Percentiles rank a stretch among this genome's conserved stretches.
Conservation (phyloP, 768 basidiomycete genomes). For the Myochromella boudieri region DNA sequence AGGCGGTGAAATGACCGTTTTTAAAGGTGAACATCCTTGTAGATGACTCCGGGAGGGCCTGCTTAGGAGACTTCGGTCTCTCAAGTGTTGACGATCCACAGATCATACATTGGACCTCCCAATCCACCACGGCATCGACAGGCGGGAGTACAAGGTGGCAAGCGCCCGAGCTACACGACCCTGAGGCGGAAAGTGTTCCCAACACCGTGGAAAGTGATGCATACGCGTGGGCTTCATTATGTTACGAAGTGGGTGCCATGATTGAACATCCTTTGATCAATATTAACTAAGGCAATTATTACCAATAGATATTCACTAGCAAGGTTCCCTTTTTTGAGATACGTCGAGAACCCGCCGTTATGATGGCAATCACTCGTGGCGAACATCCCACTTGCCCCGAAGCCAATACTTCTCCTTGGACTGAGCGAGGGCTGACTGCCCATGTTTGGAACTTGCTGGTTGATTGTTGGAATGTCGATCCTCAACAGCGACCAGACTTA, state of each 20-base stretch:
- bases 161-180: slow-evolving; percentile 13
- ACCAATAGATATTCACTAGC: slow-evolving; percentile 9
- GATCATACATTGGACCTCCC: slow-evolving; percentile 15
- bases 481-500: slow-evolving; percentile 7
- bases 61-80: slow-evolving; percentile 23
- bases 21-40: slow-evolving; percentile 21
- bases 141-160: slow-evolving; percentile 12
- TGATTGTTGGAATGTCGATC: slow-evolving; percentile 5
- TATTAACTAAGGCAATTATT: not conserved
- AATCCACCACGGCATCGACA: slow-evolving; percentile 8
- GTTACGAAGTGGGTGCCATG: slow-evolving; percentile 17
- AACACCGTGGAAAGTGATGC: slow-evolving; percentile 15
- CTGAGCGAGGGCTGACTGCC: not conserved
- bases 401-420: not conserved
- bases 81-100: slow-evolving; percentile 14
- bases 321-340: slow-evolving; percentile 2
- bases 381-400: slow-evolving; percentile 1
- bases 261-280: not conserved
- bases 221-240: slow-evolving; percentile 12
- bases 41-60: slow-evolving; percentile 16
- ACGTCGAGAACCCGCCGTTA: not conserved
- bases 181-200: not conserved
- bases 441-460: slow-evolving; percentile 8
- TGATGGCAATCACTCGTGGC: not conserved
- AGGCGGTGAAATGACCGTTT: not conserved